A percentile compares a stretch with the other conserved stretches of the same genome.
These are phyloP conservation scores for Hirsutella minnesotensis DNA, from an alignment of 2,329 filamentous ascomycete genomes.

Conservation along the genomic window DNA sequence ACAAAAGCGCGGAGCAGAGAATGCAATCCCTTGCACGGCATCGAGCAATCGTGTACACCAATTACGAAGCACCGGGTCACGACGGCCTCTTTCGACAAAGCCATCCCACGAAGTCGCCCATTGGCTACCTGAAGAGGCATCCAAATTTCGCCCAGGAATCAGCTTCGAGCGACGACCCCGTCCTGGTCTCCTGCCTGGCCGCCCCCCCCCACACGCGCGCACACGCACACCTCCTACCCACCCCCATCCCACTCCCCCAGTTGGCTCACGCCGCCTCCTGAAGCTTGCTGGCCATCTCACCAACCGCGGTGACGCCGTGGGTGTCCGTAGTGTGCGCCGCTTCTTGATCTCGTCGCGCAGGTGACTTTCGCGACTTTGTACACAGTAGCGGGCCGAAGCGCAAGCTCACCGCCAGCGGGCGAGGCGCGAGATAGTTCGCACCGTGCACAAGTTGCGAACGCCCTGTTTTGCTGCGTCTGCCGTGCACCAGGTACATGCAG, in stretches of 20 bases:
- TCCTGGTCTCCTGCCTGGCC: constrained; percentile 1
- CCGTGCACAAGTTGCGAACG: no score
- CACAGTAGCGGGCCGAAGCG: no score
- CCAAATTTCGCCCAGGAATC: constrained; percentile 3
- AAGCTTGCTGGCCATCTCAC: constrained; percentile 3
- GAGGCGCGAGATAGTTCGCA: no score
- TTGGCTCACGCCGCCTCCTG: constrained; percentile 1
- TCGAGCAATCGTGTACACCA: no score
- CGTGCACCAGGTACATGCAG: no score
- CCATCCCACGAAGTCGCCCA: neutral
- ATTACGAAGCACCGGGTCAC: no score
- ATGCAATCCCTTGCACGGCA: no score
- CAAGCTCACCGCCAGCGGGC: no score
- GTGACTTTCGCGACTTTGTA: no score
- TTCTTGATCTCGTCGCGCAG: no score
- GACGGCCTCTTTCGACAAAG: constrained; percentile 3
- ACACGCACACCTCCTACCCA: neutral
- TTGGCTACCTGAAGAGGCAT: neutral
- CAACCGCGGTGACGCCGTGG: constrained; percentile 1
- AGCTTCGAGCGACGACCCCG: neutral
- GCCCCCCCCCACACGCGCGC: neutral
- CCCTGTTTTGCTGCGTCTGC: neutral
- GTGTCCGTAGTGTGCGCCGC: neutral
- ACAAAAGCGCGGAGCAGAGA: no score
- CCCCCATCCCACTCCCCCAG: constrained; percentile 1